A percentile compares a stretch with the other conserved stretches of the same genome.
Conservation (phyloP, 768 basidiomycete genomes). For the Amanita brunnescens region DNA sequence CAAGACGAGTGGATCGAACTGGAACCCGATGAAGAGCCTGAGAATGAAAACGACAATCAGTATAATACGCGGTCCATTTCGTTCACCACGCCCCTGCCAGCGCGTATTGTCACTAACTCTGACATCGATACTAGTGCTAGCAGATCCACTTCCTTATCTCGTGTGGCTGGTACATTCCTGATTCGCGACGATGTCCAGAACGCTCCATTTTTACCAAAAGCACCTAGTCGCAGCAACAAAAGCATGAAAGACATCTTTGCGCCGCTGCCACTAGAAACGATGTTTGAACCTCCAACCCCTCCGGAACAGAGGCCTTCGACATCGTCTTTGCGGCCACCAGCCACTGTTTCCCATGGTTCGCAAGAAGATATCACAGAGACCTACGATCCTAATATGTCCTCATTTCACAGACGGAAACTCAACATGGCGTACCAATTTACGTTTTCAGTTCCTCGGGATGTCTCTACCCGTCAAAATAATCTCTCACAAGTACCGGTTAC, state of each 20-base stretch:
- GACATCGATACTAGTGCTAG: slow-evolving; percentile 24
- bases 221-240: slow-evolving; percentile 54
- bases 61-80: slow-evolving; percentile 51
- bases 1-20: slow-evolving; percentile 87
- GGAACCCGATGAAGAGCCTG: slow-evolving; percentile 32
- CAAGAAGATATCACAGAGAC: slow-evolving; percentile 41
- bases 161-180: slow-evolving; percentile 60
- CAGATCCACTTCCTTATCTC: slow-evolving; percentile 18
- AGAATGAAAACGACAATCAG: slow-evolving; percentile 29
- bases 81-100: slow-evolving; percentile 47
- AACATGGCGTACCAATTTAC: slow-evolving; percentile 61
- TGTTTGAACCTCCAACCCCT: slow-evolving; percentile 93
- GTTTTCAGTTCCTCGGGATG: slow-evolving; percentile 50
- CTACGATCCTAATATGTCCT: slow-evolving; percentile 40
- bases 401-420: slow-evolving; percentile 36
- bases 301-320: slow-evolving; percentile 28
- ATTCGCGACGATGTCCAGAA: slow-evolving; percentile 59
- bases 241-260: slow-evolving; percentile 79
- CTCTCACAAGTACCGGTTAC: slow-evolving; percentile 56
- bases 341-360: slow-evolving; percentile 7
- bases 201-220: slow-evolving; percentile 51
- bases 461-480: slow-evolving; percentile 21
- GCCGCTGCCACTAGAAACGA: slow-evolving; percentile 75
- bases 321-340: slow-evolving; percentile 5
- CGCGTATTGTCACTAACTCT: slow-evolving; percentile 40